Percentiles rank a stretch among this genome's conserved stretches.
Conservation (phyloP, 495 filamentous ascomycete species). For the Aspergillus haitiensis region DNA sequence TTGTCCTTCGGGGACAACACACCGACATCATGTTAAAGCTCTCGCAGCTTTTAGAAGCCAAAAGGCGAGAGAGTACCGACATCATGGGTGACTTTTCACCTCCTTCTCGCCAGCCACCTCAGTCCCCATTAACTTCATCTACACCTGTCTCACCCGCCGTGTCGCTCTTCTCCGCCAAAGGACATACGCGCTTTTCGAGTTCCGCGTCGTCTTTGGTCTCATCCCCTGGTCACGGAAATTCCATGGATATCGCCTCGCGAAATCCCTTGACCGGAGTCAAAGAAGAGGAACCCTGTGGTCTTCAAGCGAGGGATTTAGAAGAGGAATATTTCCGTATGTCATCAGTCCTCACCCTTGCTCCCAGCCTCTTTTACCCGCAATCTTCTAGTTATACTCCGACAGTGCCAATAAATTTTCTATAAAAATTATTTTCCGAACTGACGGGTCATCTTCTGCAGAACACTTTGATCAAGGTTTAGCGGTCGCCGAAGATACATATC, state of each 20-base stretch:
- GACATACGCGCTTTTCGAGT: constrained; percentile 51
- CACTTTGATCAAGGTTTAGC: constrained; percentile 40
- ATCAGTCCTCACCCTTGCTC: constrained; percentile 23
- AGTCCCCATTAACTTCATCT: constrained; percentile 40
- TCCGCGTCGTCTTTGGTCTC: constrained; percentile 63
- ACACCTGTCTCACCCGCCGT: constrained; percentile 47
- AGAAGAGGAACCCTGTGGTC: constrained; percentile 52
- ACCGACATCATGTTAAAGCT: constrained; percentile 29
- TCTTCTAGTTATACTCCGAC: constrained; percentile 13
- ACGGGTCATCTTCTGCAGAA: constrained; percentile 27
- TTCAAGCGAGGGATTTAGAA: constrained; percentile 44
- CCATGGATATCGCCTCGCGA: constrained; percentile 50
- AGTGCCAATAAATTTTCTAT: constrained; percentile 1
- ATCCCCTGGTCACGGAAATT: constrained; percentile 50
- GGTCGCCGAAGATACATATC: constrained; percentile 36
- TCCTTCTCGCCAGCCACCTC: constrained; percentile 25
- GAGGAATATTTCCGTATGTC: constrained; percentile 50
- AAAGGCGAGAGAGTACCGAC: constrained; percentile 33
- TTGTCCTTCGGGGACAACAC: neutral
- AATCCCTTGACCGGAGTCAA: constrained; percentile 53
- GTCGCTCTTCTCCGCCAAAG: constrained; percentile 43
- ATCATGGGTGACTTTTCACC: constrained; percentile 23
- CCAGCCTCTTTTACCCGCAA: constrained; percentile 17
- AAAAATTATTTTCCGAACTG: constrained; percentile 13
- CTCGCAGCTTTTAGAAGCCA: constrained; percentile 31